Evolutionary conservation across 768 basidiomycete species (phyloP).

Genomic region (Boletus pseudopeckii): DNA sequence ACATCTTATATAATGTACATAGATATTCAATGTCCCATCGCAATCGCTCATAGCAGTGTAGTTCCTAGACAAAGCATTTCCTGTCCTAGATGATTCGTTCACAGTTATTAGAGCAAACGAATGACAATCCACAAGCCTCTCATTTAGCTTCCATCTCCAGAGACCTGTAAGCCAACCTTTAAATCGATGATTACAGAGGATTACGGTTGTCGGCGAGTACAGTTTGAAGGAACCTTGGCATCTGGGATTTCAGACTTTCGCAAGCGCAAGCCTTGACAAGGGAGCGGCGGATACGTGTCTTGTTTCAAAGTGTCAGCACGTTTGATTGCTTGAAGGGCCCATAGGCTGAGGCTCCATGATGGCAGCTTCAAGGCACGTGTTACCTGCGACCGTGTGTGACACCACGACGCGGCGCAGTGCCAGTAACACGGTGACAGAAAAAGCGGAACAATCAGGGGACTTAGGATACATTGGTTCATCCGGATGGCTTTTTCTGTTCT

Average conservation of each 20-base stretch:
- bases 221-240: neutral
- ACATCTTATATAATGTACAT: neutral
- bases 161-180: neutral
- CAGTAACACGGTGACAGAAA: too few species aligned
- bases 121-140: neutral
- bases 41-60: neutral
- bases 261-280: neutral
- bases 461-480: too few species aligned
- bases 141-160: neutral
- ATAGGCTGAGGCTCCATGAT: too few species aligned
- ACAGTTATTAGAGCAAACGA: neutral
- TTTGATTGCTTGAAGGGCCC: too few species aligned
- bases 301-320: too few species aligned
- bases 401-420: too few species aligned
- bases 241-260: too few species aligned
- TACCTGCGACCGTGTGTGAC: too few species aligned
- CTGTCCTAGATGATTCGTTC: conserved; percentile 1
- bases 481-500: too few species aligned
- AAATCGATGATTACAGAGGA: neutral
- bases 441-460: too few species aligned
- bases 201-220: neutral
- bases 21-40: conserved; percentile 6
- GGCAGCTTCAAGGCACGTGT: too few species aligned
- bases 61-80: conserved; percentile 4
- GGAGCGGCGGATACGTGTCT: too few species aligned